phyloP scores from a whole-genome alignment of 2,329 filamentous ascomycete species.

The Anisogramma anomala region DNA sequence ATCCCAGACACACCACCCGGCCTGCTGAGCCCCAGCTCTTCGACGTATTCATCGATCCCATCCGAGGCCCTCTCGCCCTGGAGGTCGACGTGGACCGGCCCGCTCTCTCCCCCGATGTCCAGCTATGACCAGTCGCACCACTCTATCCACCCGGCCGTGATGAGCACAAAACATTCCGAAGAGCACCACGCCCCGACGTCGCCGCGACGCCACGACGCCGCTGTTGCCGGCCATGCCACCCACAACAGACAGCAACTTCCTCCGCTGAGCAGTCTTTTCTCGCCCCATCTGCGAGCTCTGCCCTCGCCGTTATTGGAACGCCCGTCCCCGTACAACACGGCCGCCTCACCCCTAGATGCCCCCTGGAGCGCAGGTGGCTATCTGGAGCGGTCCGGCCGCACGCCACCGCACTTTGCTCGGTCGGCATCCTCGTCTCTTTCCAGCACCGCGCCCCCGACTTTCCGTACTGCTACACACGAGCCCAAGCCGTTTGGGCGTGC shows the following conservation, averaged over 20 bases:
- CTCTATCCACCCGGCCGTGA: slow-evolving; percentile 30
- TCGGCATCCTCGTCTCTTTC: slow-evolving; percentile 23
- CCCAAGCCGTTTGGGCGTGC: slow-evolving; percentile 31
- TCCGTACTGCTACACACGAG: too few relatives aligned
- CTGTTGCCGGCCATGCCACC: too few relatives aligned
- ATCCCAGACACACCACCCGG: slow-evolving; percentile 44
- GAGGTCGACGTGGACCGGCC: slow-evolving; percentile 26
- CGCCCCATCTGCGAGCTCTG: slow-evolving; percentile 31
- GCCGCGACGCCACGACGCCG: slow-evolving; percentile 21
- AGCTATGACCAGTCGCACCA: slow-evolving; percentile 38
- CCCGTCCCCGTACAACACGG: slow-evolving; percentile 27
- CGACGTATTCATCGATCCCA: slow-evolving; percentile 33
- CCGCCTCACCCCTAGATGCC: slow-evolving; percentile 36
- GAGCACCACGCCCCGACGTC: slow-evolving; percentile 25
- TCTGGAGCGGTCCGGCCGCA: slow-evolving; percentile 28
- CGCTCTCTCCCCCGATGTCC: slow-evolving; percentile 45
- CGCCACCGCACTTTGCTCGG: slow-evolving; percentile 37
- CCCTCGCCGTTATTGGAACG: slow-evolving; percentile 37
- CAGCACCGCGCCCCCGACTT: too few relatives aligned
- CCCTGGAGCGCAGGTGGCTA: slow-evolving; percentile 28
- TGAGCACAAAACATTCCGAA: slow-evolving; percentile 28
- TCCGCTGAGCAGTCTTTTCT: slow-evolving; percentile 45
- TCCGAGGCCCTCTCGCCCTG: slow-evolving; percentile 33
- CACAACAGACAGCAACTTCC: too few relatives aligned
- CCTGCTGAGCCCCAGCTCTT: slow-evolving; percentile 39